Conservation (phyloP, 2,329 filamentous ascomycete species). For the Arachnopeziza araneosa region DNA sequence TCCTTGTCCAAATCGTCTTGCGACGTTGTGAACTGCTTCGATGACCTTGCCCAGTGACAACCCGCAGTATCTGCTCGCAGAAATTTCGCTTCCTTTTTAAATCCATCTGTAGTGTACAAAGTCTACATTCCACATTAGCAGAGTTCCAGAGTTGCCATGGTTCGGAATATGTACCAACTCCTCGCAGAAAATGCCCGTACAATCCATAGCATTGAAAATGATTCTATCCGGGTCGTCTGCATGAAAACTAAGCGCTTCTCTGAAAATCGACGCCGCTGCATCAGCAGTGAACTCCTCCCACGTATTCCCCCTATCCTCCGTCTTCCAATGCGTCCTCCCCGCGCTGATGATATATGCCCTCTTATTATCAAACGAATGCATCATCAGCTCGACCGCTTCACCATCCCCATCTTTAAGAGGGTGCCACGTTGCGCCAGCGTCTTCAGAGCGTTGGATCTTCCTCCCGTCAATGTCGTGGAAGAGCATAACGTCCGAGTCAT, state of each 20-base stretch:
- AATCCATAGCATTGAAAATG: conserved; percentile 73
- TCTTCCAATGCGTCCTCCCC: conserved; percentile 70
- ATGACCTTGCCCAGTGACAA: conserved; percentile 84
- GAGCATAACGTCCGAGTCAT: conserved; percentile 77
- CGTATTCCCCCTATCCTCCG: conserved; percentile 72
- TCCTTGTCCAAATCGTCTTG: conserved; percentile 58
- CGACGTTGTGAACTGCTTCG: conserved; percentile 66
- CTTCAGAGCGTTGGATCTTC: conserved; percentile 69
- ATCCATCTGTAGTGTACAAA: conserved; percentile 80
- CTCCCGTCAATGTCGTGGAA: conserved; percentile 61
- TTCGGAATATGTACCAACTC: conserved; percentile 39
- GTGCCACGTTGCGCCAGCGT: conserved; percentile 77
- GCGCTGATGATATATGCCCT: conserved; percentile 76
- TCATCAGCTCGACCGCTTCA: conserved; percentile 56
- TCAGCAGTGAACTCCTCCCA: conserved; percentile 72
- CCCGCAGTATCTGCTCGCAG: conserved; percentile 65
- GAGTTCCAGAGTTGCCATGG: neutral
- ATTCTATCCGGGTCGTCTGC: conserved; percentile 78
- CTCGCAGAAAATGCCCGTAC: conserved; percentile 57
- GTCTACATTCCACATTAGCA: conserved; percentile 27
- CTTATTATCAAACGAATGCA: conserved; percentile 73
- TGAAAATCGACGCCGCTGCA: conserved; percentile 49
- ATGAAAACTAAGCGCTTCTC: conserved; percentile 66
- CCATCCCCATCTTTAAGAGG: conserved; percentile 58
- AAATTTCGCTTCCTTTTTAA: conserved; percentile 58